Conservation (phyloP, 108 stramenopile genomes). For the Nitzschia putrida region DNA sequence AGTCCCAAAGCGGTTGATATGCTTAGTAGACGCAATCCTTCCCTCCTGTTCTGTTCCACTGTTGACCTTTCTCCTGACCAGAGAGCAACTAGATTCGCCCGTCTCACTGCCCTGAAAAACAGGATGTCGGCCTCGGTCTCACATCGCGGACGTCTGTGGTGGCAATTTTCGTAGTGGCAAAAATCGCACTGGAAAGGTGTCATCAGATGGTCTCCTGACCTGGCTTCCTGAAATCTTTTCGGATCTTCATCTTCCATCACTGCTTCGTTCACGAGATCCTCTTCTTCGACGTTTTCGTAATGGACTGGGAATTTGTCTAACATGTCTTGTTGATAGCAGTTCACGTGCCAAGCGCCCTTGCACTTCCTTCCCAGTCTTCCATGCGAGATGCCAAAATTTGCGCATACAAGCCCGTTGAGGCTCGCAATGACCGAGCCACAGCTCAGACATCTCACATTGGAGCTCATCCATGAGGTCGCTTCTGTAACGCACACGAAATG, state of each 20-base stretch:
- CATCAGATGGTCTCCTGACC: not conserved
- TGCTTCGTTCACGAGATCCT: not conserved
- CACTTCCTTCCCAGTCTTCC: not conserved
- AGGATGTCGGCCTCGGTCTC: not conserved
- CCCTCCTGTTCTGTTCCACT: too few relatives aligned
- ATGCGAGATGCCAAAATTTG: conserved; percentile 15
- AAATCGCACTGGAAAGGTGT: not conserved
- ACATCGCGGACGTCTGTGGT: not conserved
- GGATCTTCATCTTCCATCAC: not conserved
- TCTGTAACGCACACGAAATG: conserved; percentile 23
- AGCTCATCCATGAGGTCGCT: too few relatives aligned
- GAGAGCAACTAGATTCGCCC: not conserved
- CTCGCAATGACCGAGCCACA: too few relatives aligned
- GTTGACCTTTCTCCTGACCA: not conserved
- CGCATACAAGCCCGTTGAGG: too few relatives aligned
- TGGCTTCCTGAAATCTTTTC: not conserved
- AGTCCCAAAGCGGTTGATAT: too few relatives aligned
- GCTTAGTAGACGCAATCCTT: too few relatives aligned
- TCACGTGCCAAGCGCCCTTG: not conserved
- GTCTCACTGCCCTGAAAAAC: not conserved
- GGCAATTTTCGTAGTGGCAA: not conserved
- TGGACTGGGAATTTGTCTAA: too few relatives aligned
- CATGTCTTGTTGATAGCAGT: too few relatives aligned
- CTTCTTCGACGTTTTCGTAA: not conserved
- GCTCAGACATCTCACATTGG: too few relatives aligned